Conservation (phyloP, 2,329 filamentous ascomycete species). For the Pezicula rhizophila region DNA sequence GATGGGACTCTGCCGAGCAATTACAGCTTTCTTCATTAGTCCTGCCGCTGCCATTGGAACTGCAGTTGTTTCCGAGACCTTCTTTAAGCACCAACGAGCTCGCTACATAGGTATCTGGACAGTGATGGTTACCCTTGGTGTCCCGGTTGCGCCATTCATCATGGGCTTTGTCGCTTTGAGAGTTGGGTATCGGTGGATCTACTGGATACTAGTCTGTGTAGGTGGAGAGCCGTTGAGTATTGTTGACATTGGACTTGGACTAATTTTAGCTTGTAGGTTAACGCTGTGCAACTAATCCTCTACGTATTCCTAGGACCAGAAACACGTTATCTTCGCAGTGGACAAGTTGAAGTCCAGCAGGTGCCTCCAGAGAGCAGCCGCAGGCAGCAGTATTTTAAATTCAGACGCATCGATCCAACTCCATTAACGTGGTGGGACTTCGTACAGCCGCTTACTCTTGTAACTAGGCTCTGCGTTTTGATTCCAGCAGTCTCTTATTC, state of each 20-base stretch:
- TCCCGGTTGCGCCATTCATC: conserved; percentile 20
- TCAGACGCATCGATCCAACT: conserved; percentile 45
- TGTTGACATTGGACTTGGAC: neutral
- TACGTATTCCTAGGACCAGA: conserved; percentile 52
- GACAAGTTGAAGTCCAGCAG: conserved; percentile 10
- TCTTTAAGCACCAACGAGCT: conserved; percentile 45
- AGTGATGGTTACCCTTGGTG: conserved; percentile 15
- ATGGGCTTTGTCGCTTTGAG: conserved; percentile 38
- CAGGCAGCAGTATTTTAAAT: conserved; percentile 29
- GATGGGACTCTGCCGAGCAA: conserved; percentile 40
- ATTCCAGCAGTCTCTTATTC: conserved; percentile 48
- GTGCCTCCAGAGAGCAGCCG: conserved; percentile 7
- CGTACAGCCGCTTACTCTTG: conserved; percentile 39
- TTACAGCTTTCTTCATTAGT: conserved; percentile 47
- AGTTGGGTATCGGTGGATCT: conserved; percentile 48
- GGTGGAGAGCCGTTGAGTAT: conserved; percentile 8
- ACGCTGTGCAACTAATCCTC: conserved; percentile 47
- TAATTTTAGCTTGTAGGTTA: conserved; percentile 38
- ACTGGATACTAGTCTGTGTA: conserved; percentile 47
- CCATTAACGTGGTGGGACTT: conserved; percentile 45
- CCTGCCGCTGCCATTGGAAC: conserved; percentile 48
- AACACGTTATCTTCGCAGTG: conserved; percentile 42
- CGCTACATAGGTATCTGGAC: conserved; percentile 52
- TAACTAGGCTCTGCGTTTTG: conserved; percentile 39
- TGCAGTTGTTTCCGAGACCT: conserved; percentile 49